Evolutionary conservation across 331 rosid species (phyloP).

Genomic region (Phaseolus coccineus): DNA sequence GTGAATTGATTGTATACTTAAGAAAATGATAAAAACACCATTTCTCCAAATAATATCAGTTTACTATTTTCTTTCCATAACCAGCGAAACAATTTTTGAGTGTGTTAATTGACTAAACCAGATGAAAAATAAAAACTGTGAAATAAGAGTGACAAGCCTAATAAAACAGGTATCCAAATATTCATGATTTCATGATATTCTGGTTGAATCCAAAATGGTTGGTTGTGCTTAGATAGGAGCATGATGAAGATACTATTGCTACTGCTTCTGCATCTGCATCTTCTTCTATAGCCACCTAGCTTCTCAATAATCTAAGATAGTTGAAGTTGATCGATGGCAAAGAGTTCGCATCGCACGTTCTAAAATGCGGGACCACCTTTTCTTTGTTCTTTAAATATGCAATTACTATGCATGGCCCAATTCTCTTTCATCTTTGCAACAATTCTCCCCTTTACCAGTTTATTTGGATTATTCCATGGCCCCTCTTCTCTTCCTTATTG

Average conservation of each 20-base stretch:
- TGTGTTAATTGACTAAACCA: background rate
- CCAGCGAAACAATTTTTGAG: no score
- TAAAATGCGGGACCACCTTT: constrained; percentile 55
- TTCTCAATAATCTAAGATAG: constrained; percentile 46
- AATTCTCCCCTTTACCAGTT: constrained; percentile 55
- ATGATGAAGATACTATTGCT: constrained; percentile 48
- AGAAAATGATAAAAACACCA: no score
- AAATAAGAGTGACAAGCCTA: constrained; percentile 18
- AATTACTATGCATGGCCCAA: constrained; percentile 58
- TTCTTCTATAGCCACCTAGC: constrained; percentile 28
- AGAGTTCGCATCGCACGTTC: constrained; percentile 36
- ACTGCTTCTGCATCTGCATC: constrained; percentile 26
- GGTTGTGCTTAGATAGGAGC: constrained; percentile 51
- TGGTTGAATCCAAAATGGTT: constrained; percentile 58
- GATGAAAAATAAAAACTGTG: background rate
- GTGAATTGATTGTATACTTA: no score
- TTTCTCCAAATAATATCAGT: no score
- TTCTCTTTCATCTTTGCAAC: constrained; percentile 49
- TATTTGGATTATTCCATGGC: constrained; percentile 58
- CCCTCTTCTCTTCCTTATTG: constrained; percentile 49
- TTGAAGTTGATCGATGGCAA: background rate
- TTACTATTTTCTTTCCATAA: no score
- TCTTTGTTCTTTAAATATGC: constrained; percentile 53
- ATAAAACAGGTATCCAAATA: constrained; percentile 48
- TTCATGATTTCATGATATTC: constrained; percentile 51